Evolutionary conservation across 2,329 filamentous ascomycete genomes (phyloP).

Genomic region (Fusarium globosum): DNA sequence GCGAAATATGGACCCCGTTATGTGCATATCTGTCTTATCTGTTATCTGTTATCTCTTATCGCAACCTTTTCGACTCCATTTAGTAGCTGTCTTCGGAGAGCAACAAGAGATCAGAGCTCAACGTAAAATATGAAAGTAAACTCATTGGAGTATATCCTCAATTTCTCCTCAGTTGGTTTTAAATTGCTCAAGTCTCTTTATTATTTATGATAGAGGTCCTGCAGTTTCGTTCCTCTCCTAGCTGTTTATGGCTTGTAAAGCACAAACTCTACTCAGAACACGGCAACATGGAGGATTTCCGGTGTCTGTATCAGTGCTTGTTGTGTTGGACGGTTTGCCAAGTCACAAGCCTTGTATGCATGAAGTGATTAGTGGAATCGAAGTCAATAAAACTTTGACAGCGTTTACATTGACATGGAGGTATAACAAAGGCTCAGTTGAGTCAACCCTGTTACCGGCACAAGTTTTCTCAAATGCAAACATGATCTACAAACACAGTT

Average conservation of each 20-base stretch:
- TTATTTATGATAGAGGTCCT: not conserved
- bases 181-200: not conserved
- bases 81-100: accelerated
- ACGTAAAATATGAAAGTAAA: not conserved
- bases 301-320: not conserved
- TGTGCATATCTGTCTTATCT: not conserved
- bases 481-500: not conserved
- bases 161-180: too few species aligned
- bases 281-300: not conserved
- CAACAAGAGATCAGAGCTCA: not conserved
- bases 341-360: not conserved
- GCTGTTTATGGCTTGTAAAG: accelerated
- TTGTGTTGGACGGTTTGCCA: too few species aligned
- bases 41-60: not conserved
- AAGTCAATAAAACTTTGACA: not conserved
- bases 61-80: not conserved
- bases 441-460: accelerated
- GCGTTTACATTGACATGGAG: not conserved
- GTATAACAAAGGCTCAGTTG: not conserved
- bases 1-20: not conserved
- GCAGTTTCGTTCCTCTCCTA: not conserved
- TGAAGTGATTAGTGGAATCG: not conserved
- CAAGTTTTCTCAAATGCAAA: not conserved
- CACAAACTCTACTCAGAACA: not conserved
- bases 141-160: too few species aligned